Percentiles rank a stretch among this genome's conserved stretches.
phyloP scores from a whole-genome alignment of 129 eudicot species.

The Tagetes erecta region DNA sequence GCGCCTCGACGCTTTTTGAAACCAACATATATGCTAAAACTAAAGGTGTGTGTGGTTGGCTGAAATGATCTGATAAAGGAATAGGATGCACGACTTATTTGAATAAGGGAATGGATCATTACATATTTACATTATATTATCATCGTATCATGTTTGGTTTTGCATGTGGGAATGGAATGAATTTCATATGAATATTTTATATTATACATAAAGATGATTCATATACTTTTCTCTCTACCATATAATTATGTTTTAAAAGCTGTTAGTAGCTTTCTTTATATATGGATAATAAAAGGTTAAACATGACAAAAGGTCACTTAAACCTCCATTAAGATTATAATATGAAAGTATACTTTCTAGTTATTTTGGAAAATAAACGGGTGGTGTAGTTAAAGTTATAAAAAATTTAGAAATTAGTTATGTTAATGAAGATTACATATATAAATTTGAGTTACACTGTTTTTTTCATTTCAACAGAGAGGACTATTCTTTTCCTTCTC shows the following conservation, averaged over 20 bases:
- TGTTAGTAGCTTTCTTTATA: background rate
- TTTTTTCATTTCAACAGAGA: background rate
- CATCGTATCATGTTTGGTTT: background rate
- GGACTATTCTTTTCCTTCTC: slow-evolving; percentile 1
- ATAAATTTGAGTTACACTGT: background rate
- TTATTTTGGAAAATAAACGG: background rate
- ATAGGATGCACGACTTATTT: background rate
- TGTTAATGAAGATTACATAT: background rate
- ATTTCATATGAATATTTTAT: background rate
- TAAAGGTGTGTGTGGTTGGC: background rate
- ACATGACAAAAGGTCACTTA: background rate
- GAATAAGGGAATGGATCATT: slow-evolving; percentile 4
- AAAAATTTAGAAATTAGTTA: background rate
- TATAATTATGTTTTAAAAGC: background rate
- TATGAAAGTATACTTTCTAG: background rate
- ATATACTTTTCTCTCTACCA: background rate
- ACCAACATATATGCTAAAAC: background rate
- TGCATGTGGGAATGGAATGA: background rate
- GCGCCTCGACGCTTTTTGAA: background rate
- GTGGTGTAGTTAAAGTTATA: background rate
- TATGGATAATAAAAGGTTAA: background rate
- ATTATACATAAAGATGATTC: background rate
- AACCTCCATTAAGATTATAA: background rate
- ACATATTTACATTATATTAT: background rate
- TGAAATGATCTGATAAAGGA: background rate